These are phyloP conservation scores for Eremochloa ophiuroides DNA, from an alignment of 176 grass and related monocot species.

Conservation along the genomic window DNA sequence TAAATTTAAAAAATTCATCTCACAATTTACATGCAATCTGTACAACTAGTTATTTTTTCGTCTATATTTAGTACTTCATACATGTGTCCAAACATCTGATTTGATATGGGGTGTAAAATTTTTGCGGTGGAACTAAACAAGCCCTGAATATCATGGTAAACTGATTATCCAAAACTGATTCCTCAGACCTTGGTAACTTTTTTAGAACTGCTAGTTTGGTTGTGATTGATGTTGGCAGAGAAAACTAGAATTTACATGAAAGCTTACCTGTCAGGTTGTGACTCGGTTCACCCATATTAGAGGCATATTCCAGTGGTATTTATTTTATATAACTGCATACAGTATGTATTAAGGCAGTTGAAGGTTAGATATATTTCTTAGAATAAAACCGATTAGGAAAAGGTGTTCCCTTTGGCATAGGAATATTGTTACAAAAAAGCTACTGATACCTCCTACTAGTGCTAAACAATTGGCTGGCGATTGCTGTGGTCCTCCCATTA, in stretches of 20 bases:
- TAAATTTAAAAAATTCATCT: too few species aligned
- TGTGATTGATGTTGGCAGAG: background rate
- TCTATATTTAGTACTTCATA: too few species aligned
- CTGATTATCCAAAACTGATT: constrained; percentile 8
- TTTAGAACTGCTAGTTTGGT: background rate
- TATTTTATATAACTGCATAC: background rate
- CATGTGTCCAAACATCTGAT: too few species aligned
- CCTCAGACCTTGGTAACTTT: constrained; percentile 7
- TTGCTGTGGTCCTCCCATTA: constrained; percentile 43
- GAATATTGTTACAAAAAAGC: constrained; percentile 12
- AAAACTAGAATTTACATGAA: background rate
- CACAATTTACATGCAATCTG: too few species aligned
- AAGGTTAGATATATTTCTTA: constrained; percentile 48
- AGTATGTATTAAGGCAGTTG: constrained; percentile 29
- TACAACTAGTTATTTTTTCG: too few species aligned
- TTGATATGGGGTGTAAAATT: too few species aligned
- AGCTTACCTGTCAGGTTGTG: constrained; percentile 25
- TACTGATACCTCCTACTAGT: constrained; percentile 27
- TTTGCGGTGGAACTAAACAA: too few species aligned
- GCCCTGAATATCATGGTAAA: background rate
- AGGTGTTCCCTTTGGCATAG: constrained; percentile 25
- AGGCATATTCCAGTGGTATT: constrained; percentile 28
- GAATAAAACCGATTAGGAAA: constrained; percentile 56
- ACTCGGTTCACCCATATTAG: background rate
- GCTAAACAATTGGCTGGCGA: constrained; percentile 28